phyloP scores from a whole-genome alignment of 108 stramenopile genomes.

The Ochromonas danica region DNA sequence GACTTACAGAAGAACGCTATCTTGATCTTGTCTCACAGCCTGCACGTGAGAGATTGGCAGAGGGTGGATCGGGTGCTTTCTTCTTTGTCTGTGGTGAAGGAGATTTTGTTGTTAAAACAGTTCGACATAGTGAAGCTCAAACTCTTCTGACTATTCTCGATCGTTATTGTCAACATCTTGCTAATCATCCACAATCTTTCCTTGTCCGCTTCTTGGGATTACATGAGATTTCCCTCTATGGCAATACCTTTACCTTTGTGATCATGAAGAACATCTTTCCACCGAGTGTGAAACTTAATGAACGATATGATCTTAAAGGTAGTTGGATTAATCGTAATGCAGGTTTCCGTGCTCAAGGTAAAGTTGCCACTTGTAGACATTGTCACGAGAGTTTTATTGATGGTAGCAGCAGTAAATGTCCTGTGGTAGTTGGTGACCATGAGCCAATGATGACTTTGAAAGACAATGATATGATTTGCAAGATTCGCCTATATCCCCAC shows the following conservation, averaged over 20 bases:
- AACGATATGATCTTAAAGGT: slow-evolving; percentile 47
- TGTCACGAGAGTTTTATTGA: slow-evolving; percentile 4
- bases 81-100: slow-evolving; percentile 39
- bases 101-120: slow-evolving; percentile 44
- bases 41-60: slow-evolving; percentile 38
- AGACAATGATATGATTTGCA: slow-evolving; percentile 47
- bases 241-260: slow-evolving; percentile 37
- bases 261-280: slow-evolving; percentile 45
- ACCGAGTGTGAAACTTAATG: not conserved
- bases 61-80: slow-evolving; percentile 47
- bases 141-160: slow-evolving; percentile 36
- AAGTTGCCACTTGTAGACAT: not conserved
- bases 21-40: slow-evolving; percentile 4
- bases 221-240: slow-evolving; percentile 41
- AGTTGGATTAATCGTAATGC: slow-evolving; percentile 39
- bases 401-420: not conserved
- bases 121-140: slow-evolving; percentile 2
- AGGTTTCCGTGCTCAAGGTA: not conserved
- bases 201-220: slow-evolving; percentile 40
- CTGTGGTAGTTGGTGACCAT: not conserved
- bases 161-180: slow-evolving; percentile 33
- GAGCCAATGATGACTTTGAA: slow-evolving; percentile 28
- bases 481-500: slow-evolving; percentile 35
- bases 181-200: slow-evolving; percentile 29
- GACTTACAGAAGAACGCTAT: slow-evolving; percentile 18